These are phyloP conservation scores for Podaxis pistillaris DNA, from an alignment of 768 basidiomycete species.

Conservation along the genomic window DNA sequence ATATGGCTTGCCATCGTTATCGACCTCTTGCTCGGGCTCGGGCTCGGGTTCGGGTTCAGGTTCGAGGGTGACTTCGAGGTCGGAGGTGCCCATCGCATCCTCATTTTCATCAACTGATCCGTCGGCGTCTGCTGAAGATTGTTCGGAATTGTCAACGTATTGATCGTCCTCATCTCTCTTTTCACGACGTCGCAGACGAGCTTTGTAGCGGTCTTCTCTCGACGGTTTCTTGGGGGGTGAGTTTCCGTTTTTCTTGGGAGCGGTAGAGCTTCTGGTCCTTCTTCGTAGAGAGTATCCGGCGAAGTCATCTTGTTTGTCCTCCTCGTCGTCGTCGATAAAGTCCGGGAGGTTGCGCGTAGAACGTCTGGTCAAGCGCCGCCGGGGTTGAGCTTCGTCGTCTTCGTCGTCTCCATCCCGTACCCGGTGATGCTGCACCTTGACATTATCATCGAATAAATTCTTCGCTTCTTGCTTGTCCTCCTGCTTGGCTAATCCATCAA, in stretches of 20 bases:
- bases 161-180: constrained; percentile 46
- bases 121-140: constrained; percentile 52
- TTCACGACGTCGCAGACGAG: constrained; percentile 43
- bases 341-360: not conserved
- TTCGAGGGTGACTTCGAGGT: constrained; percentile 27
- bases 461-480: constrained; percentile 13
- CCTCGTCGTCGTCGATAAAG: constrained; percentile 25
- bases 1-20: constrained; percentile 60
- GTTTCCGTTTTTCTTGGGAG: constrained; percentile 14
- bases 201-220: not conserved
- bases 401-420: constrained; percentile 23
- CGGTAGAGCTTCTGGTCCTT: not conserved
- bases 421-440: constrained; percentile 20
- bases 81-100: constrained; percentile 40
- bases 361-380: not conserved
- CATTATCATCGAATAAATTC: constrained; percentile 30
- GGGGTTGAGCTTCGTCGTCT: constrained; percentile 17
- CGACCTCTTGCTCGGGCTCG: constrained; percentile 43
- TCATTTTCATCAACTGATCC: constrained; percentile 58
- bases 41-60: constrained; percentile 45
- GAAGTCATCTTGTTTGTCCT: constrained; percentile 20
- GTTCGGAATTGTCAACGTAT: constrained; percentile 39
- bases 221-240: not conserved
- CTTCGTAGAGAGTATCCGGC: constrained; percentile 5
- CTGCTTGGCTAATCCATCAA: constrained; percentile 17